Evolutionary conservation across 805 yeast species (phyloP).

Genomic region (Suhomyces pyralidae): DNA sequence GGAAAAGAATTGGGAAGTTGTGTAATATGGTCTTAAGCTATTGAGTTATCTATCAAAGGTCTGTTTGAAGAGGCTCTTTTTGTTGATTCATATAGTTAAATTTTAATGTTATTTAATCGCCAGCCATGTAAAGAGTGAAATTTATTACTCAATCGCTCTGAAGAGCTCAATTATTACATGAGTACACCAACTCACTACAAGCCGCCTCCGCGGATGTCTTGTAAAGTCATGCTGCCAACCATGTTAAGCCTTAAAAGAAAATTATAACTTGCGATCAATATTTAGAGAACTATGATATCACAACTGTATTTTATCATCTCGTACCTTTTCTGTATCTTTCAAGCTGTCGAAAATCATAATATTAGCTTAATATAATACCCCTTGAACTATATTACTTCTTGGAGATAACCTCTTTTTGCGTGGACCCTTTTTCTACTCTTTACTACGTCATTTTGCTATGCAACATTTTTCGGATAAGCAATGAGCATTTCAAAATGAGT

Average conservation of each 20-base stretch:
- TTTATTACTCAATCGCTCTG: too few relatives aligned
- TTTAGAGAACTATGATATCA: too few relatives aligned
- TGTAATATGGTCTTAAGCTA: not conserved
- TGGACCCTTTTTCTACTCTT: not conserved
- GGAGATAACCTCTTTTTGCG: not conserved
- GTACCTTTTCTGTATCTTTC: not conserved
- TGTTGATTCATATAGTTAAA: not conserved
- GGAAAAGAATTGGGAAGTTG: too few relatives aligned
- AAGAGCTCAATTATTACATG: too few relatives aligned
- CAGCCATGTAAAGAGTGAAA: not conserved
- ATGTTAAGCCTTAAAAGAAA: too few relatives aligned
- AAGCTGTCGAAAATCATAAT: not conserved
- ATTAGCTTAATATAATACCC: not conserved
- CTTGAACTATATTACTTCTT: not conserved
- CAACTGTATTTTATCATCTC: not conserved
- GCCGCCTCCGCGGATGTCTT: too few relatives aligned
- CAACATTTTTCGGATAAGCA: not conserved
- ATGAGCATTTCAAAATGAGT: not conserved
- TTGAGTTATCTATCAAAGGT: not conserved
- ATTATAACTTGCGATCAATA: too few relatives aligned
- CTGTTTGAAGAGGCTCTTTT: not conserved
- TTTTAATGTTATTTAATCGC: not conserved
- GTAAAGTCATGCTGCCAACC: too few relatives aligned
- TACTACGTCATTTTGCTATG: not conserved
- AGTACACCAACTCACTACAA: too few relatives aligned